Evolutionary conservation across 257 asterid genomes (phyloP).

Genomic region (Penstemon eatonii): DNA sequence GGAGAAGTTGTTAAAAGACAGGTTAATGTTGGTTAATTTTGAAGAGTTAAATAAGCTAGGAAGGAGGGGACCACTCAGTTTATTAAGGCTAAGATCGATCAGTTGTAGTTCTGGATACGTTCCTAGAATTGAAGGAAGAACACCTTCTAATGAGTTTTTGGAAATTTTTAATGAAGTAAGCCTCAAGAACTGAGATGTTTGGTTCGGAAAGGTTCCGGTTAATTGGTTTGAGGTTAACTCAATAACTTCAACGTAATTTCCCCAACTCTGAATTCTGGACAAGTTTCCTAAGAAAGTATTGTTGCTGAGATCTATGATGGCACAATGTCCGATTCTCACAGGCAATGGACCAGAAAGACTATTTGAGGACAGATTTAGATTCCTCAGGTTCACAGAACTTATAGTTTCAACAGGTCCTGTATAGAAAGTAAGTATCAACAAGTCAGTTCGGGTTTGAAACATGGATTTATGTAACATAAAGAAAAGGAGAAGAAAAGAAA

Average conservation of each 20-base stretch:
- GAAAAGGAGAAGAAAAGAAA: neutral
- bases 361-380: constrained; percentile 68
- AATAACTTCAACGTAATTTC: constrained; percentile 65
- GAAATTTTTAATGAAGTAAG: constrained; percentile 67
- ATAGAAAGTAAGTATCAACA: constrained; percentile 28
- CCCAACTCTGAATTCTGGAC: constrained; percentile 75
- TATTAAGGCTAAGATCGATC: constrained; percentile 68
- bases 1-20: constrained; percentile 65
- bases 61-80: constrained; percentile 55
- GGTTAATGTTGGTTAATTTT: constrained; percentile 46
- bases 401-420: constrained; percentile 72
- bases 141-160: constrained; percentile 77
- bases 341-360: constrained; percentile 80
- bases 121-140: constrained; percentile 55
- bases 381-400: constrained; percentile 56
- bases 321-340: constrained; percentile 62
- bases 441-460: constrained; percentile 6
- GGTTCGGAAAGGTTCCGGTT: constrained; percentile 52
- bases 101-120: constrained; percentile 59
- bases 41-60: constrained; percentile 61
- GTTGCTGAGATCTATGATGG: constrained; percentile 67
- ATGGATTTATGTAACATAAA: neutral
- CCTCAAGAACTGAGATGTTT: constrained; percentile 76
- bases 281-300: constrained; percentile 67
- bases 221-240: constrained; percentile 72